Base-by-base conservation (phyloP, 2,329 filamentous ascomycete species). In the Penicillium sp. region DNA sequence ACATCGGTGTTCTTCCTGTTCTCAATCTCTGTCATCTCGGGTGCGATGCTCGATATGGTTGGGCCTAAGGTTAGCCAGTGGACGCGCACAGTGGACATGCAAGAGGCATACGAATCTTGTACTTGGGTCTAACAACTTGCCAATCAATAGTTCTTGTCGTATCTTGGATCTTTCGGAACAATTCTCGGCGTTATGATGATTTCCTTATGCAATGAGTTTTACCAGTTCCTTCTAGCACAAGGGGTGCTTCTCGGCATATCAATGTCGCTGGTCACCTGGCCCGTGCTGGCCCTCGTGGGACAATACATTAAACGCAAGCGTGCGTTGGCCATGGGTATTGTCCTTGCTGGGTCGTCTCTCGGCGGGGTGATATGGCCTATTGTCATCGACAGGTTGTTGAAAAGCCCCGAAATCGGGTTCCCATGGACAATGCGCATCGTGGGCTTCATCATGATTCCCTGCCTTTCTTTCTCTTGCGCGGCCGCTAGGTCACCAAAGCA, bases 401-500 rank as follows among this genome's bases (percentile, higher is more conserved):
- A 71, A 7, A 68, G 65, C 1, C 60, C 61, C 8, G 60, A 45
- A 0, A 48, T 76, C 2, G 65, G 71, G 0, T 76, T 71, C 60
- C 69, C 60, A 41, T 79, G 71, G 78, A 79, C 66, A 25, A 77
- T 73, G 67, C 70, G 76, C 4, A 75, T 71, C 10, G 68, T 77
- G 3, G 78, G 73, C 0, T 80, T 80, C 38, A 73, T 73, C 17
- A 78, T 79, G 75, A 60, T 78, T 2, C 75, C 76, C 4, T 63
- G 76, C 3, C 63, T 79, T 5, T 54, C 48, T 0, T 59, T 79
- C 31, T 62, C 73, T 2, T 75, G 71, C 6, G 69, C 10, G 50
- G 62, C 45, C 55, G 69, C 58, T 57, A 63, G 50, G 25, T 56
- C 59, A 4, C 64, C 64, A 0, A 10, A 43, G 1, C 17, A 7